phyloP scores from a whole-genome alignment of 805 yeast genomes.

The Hanseniaspora valbyensis region DNA sequence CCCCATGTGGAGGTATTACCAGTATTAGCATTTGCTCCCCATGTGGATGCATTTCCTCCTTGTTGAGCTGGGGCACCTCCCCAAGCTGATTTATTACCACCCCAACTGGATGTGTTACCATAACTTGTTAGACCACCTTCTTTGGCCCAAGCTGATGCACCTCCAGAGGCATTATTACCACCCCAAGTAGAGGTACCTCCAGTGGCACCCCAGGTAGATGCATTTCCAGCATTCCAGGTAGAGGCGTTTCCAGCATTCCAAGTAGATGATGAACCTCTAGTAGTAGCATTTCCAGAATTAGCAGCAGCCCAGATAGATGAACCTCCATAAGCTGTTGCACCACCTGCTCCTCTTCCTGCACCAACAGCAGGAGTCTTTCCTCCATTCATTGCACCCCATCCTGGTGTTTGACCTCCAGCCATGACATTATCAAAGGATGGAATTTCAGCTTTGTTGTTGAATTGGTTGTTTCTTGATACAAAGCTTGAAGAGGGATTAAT shows the following conservation, averaged over 20 bases:
- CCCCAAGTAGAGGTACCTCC: conserved; percentile 30
- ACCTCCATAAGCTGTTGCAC: conserved; percentile 23
- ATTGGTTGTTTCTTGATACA: conserved; percentile 8
- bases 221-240: conserved; percentile 29
- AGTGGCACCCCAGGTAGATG: conserved; percentile 18
- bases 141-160: conserved; percentile 39
- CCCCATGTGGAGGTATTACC: conserved; percentile 34
- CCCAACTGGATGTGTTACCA: conserved; percentile 35
- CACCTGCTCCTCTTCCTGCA: conserved; percentile 23
- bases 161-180: conserved; percentile 34
- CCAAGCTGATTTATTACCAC: conserved; percentile 22
- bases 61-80: conserved; percentile 14
- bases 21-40: conserved; percentile 28
- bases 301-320: conserved; percentile 30
- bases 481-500: conserved; percentile 8
- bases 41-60: conserved; percentile 37
- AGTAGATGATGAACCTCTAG: conserved; percentile 26
- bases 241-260: conserved; percentile 43
- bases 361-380: conserved; percentile 27
- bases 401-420: conserved; percentile 36
- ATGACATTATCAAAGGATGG: not conserved
- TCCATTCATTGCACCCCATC: conserved; percentile 33
- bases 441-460: conserved; percentile 19
- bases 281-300: conserved; percentile 37
- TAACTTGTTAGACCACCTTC: conserved; percentile 35